Evolutionary conservation across 2,329 filamentous ascomycete genomes (phyloP).

Genomic region (Ophiostoma ulmi): DNA sequence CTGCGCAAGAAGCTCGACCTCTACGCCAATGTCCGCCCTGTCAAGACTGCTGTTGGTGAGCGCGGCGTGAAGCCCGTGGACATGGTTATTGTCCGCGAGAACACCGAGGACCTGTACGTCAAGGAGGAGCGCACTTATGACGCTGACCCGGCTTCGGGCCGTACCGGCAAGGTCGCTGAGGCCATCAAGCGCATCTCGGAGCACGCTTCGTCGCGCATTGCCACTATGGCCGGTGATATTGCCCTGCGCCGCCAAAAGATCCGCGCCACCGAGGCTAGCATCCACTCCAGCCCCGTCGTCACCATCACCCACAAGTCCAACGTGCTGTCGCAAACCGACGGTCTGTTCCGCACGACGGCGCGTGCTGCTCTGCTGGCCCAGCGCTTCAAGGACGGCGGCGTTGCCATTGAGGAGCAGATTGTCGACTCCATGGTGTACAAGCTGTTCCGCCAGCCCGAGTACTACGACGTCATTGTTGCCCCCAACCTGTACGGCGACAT

Average conservation of each 20-base stretch:
- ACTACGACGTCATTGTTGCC: conserved; percentile 96
- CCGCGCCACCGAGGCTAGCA: conserved; percentile 54
- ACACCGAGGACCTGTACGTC: conserved; percentile 97
- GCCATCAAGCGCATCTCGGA: conserved; percentile 96
- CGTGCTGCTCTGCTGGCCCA: conserved; percentile 64
- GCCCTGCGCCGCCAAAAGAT: conserved; percentile 80
- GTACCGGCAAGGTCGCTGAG: conserved; percentile 77
- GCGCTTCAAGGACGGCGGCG: conserved; percentile 49
- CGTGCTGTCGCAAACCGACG: conserved; percentile 92
- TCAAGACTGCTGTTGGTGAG: conserved; percentile 71
- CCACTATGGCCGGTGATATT: conserved; percentile 90
- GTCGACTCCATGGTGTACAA: conserved; percentile 99
- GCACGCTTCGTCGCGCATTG: conserved; percentile 77
- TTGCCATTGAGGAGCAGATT: conserved; percentile 90
- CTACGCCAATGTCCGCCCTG: conserved; percentile 94
- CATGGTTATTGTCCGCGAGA: conserved; percentile 96
- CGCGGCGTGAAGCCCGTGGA: conserved; percentile 68
- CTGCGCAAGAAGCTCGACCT: conserved; percentile 92
- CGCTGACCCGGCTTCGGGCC: conserved; percentile 44
- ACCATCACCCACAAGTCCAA: conserved; percentile 99
- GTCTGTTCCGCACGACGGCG: conserved; percentile 80
- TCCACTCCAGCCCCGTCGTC: conserved; percentile 68
- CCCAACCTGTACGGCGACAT: conserved; percentile 98
- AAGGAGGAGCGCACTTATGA: conserved; percentile 89
- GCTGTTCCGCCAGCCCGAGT: conserved; percentile 90